A percentile compares a stretch with the other conserved stretches of the same genome.
Evolutionary conservation across 768 basidiomycete genomes (phyloP).

Genomic region (Clitopilus hobsonii): DNA sequence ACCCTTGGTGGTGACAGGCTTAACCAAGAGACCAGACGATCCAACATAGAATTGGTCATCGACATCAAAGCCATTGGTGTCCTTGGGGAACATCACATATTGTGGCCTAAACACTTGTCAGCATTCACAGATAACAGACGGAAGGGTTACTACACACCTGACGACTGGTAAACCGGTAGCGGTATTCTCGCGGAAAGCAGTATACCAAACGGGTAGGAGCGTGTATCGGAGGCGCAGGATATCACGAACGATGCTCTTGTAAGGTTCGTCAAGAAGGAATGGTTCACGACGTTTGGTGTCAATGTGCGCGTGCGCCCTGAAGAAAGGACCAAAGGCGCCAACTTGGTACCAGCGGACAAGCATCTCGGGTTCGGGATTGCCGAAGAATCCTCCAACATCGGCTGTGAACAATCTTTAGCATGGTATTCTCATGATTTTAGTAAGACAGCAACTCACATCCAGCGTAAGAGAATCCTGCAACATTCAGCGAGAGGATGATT

Average conservation of each 20-base stretch:
- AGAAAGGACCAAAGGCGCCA: slow-evolving; percentile 93
- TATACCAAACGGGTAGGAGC: slow-evolving; percentile 94
- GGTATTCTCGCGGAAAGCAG: slow-evolving; percentile 89
- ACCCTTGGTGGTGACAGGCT: slow-evolving; percentile 80
- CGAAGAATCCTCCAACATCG: slow-evolving; percentile 98
- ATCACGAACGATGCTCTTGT: slow-evolving; percentile 77
- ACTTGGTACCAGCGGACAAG: slow-evolving; percentile 97
- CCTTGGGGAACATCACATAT: slow-evolving; percentile 89
- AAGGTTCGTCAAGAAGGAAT: slow-evolving; percentile 86
- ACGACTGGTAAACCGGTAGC: slow-evolving; percentile 78
- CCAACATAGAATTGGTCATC: slow-evolving; percentile 97
- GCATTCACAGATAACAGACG: not conserved
- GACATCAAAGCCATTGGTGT: slow-evolving; percentile 77
- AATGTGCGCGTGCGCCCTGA: slow-evolving; percentile 97
- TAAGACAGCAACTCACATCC: slow-evolving; percentile 63
- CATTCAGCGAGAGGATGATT: slow-evolving; percentile 85
- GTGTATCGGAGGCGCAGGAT: slow-evolving; percentile 79
- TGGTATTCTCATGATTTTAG: not conserved
- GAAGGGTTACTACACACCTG: slow-evolving; percentile 41
- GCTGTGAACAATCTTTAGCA: slow-evolving; percentile 41
- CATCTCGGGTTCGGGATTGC: slow-evolving; percentile 93
- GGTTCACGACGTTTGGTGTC: slow-evolving; percentile 98
- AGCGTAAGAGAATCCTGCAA: slow-evolving; percentile 87
- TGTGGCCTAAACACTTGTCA: slow-evolving; percentile 69
- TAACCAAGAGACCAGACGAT: slow-evolving; percentile 81